Conservation (phyloP, 306 rosid species). For the Lithocarpus polystachyus region DNA sequence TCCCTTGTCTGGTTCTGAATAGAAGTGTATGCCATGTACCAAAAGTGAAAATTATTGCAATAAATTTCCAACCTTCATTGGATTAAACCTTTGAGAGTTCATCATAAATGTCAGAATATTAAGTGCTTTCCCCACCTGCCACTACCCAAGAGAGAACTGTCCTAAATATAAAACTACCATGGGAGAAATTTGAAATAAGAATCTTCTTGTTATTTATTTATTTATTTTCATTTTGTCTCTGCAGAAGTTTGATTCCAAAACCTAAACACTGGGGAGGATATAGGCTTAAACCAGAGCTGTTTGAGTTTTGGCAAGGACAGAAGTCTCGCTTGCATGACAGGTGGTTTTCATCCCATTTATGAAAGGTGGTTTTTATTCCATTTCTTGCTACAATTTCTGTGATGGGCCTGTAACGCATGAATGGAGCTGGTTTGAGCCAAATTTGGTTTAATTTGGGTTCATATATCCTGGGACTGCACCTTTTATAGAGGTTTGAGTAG, state of each 20-base stretch:
- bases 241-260: slow-evolving; percentile 85
- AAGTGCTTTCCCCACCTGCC: neutral
- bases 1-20: neutral
- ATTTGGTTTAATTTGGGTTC: neutral
- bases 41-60: neutral
- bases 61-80: slow-evolving; percentile 3
- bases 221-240: slow-evolving; percentile 9
- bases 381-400: slow-evolving; percentile 18
- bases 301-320: slow-evolving; percentile 99
- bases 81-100: slow-evolving; percentile 4
- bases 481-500: neutral
- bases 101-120: slow-evolving; percentile 13
- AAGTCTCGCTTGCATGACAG: slow-evolving; percentile 97
- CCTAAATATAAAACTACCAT: slow-evolving; percentile 16
- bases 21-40: slow-evolving; percentile 1
- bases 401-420: neutral
- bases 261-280: slow-evolving; percentile 97
- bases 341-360: slow-evolving; percentile 69
- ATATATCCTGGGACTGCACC: neutral
- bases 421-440: neutral
- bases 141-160: neutral
- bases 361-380: slow-evolving; percentile 38
- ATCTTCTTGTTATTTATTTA: neutral
- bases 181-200: slow-evolving; percentile 23
- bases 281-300: slow-evolving; percentile 73